These are phyloP conservation scores for Hydrangea macrophylla DNA, from an alignment of 148 eudicot genomes.

Conservation along the genomic window DNA sequence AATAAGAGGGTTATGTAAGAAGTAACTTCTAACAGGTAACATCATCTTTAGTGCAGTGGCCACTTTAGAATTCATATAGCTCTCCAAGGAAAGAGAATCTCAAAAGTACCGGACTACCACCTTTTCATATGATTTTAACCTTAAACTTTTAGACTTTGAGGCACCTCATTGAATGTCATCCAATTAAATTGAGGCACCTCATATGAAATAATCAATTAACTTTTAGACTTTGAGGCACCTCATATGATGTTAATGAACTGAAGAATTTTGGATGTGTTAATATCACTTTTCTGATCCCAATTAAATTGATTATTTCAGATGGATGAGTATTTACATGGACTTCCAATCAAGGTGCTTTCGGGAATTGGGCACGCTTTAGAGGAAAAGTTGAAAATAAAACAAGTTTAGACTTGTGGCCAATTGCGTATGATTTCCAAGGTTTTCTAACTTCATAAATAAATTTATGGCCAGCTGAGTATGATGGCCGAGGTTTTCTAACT, in stretches of 20 bases:
- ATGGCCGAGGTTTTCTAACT: slow-evolving; percentile 68
- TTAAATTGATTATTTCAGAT: slow-evolving; percentile 44
- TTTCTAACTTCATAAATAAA: slow-evolving; percentile 22
- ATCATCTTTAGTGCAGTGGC: too few species aligned
- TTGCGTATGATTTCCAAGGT: slow-evolving; percentile 76
- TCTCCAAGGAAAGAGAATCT: background rate
- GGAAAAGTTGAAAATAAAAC: slow-evolving; percentile 67
- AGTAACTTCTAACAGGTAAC: too few species aligned
- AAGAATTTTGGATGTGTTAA: background rate
- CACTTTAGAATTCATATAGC: background rate
- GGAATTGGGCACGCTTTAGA: slow-evolving; percentile 90
- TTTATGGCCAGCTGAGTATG: slow-evolving; percentile 70
- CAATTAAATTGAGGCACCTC: background rate
- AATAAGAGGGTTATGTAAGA: too few species aligned
- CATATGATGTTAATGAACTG: background rate
- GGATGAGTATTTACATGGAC: slow-evolving; percentile 58
- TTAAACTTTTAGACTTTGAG: background rate
- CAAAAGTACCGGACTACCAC: background rate
- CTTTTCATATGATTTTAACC: background rate
- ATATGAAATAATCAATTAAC: background rate
- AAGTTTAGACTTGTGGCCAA: slow-evolving; percentile 79
- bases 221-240: too few species aligned
- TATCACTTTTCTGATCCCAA: background rate
- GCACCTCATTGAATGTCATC: background rate
- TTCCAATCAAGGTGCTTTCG: slow-evolving; percentile 88